Evolutionary conservation across 1,284 basidiomycete genomes (phyloP), one percentile per base, ranked within the genome.

Genomic region (Ceraceosorus guamensis): DNA sequence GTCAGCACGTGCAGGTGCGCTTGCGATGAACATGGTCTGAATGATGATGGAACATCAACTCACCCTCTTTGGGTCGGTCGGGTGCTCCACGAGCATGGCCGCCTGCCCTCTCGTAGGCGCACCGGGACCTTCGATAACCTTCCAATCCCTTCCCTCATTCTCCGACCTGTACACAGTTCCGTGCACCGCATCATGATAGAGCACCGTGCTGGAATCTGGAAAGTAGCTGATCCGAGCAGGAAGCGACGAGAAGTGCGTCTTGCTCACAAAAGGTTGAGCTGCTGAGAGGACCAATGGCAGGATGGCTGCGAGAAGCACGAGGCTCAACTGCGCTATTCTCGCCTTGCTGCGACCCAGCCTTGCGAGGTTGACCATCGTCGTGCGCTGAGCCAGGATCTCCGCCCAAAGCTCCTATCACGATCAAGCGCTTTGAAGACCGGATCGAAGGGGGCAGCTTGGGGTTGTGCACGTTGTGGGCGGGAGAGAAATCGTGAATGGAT

Each of bases 141-240:
- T 76, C 91, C 91, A 97, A 0, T 79, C 78, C 78, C 86, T 91
- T 51, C 93, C 93, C 79, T 98, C 93, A 72, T 97, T 84, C n/a
- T 81, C 79, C 2, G 90, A 92, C 5, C 91, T 82, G 69, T 85
- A 84, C 6, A 97, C 81, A 56, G 83, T 81, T 8, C 86, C 83
- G 10, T 82, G 79, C 16, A 82, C 68, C 1, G 83, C 77, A 76
- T 97, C 91, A 75, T 91, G 88, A 71, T 89, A 91, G 52, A 96
- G 80, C 8, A 86, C 86, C 57, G 82, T 89, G 44, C 85, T 77
- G 5, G 88, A 86, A 79, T 95, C 92, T 65, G 93, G 88, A 79
- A 97, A 93, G 81, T 91, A 96, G 80, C 88, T 87, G 53, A 96
- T 77, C 65, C 83, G 81, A n/a, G 82, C 81, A 85, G 95, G 77